These are phyloP conservation scores for Areca catechu DNA, from an alignment of 176 grass and related monocot genomes.

Conservation along the genomic window DNA sequence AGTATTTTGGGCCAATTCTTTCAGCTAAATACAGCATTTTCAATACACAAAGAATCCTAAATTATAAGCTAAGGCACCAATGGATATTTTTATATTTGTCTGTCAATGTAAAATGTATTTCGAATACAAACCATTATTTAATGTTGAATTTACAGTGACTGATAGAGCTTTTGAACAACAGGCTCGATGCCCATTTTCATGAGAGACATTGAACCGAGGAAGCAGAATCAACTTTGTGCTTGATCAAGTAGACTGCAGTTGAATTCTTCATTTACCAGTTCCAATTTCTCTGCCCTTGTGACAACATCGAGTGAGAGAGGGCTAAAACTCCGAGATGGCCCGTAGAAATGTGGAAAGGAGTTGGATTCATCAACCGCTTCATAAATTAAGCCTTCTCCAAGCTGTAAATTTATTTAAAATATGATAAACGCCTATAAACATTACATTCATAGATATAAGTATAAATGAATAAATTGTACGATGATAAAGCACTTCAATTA, in stretches of 20 bases:
- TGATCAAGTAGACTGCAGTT: slow-evolving; percentile 42
- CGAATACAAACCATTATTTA: no score
- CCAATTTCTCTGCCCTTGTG: slow-evolving; percentile 46
- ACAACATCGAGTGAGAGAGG: slow-evolving; percentile 38
- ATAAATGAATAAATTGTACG: no score
- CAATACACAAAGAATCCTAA: no score
- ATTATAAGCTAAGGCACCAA: no score
- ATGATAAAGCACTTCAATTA: neutral
- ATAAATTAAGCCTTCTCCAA: slow-evolving; percentile 59
- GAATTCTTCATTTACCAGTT: slow-evolving; percentile 28
- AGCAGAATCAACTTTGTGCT: neutral
- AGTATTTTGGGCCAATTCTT: no score
- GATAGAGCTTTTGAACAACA: no score
- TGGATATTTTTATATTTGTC: no score
- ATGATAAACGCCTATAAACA: neutral
- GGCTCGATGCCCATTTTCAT: no score
- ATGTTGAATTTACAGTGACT: no score
- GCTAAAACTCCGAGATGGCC: slow-evolving; percentile 43
- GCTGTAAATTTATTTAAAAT: slow-evolving; percentile 27
- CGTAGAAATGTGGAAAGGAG: slow-evolving; percentile 85
- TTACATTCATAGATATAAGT: neutral
- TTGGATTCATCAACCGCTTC: slow-evolving; percentile 49
- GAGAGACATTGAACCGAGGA: neutral
- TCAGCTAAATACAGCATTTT: no score
- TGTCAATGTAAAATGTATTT: no score